phyloP scores from a whole-genome alignment of 23 red algal species.

The Agarophyton chilense region DNA sequence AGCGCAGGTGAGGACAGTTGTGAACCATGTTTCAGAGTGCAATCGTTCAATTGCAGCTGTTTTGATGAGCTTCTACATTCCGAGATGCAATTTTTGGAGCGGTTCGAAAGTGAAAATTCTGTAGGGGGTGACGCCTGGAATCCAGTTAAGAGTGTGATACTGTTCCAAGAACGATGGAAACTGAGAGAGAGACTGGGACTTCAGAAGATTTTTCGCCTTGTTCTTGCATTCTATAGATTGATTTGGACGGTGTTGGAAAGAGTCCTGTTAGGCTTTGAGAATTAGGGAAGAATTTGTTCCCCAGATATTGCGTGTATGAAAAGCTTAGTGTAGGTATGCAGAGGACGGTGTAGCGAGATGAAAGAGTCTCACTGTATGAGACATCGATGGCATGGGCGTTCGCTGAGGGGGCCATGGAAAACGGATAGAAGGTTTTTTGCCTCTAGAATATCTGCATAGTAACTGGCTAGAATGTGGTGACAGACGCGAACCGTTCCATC shows the following conservation, averaged over 20 bases:
- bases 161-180: background rate
- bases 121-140: background rate
- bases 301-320: too few species aligned
- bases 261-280: background rate
- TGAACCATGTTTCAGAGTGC: background rate
- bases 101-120: slow-evolving; percentile 24
- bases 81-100: slow-evolving; percentile 23
- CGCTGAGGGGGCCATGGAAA: too few species aligned
- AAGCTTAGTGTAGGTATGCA: too few species aligned
- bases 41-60: slow-evolving; percentile 21
- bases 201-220: background rate
- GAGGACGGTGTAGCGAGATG: too few species aligned
- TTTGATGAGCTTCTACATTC: slow-evolving; percentile 3
- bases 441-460: too few species aligned
- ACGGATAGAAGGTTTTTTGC: too few species aligned
- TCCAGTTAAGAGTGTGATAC: background rate
- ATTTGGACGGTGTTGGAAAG: background rate
- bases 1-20: background rate
- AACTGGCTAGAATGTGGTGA: too few species aligned
- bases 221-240: background rate
- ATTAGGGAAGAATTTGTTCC: background rate
- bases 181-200: background rate
- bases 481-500: too few species aligned
- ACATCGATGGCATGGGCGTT: too few species aligned
- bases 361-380: too few species aligned